A percentile compares a stretch with the other conserved stretches of the same genome.
Evolutionary conservation across 495 filamentous ascomycete species (phyloP).

Genomic region (Amniculicola lignicola): DNA sequence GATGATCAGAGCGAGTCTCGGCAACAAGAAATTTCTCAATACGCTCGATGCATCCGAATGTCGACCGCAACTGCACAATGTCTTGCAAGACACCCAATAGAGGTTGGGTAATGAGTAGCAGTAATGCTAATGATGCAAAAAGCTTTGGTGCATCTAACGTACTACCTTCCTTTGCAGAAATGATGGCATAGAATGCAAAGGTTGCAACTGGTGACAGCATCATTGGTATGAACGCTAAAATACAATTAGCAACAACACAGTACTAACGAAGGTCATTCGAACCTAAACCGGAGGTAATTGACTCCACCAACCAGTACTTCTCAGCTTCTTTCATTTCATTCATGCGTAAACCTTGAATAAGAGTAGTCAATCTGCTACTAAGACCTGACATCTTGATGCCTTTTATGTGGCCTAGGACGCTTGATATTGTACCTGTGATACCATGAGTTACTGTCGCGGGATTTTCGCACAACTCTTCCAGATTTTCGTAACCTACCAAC

Average conservation of each 20-base stretch:
- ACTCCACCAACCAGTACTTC: neutral
- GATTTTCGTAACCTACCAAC: constrained; percentile 4
- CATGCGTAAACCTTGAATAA: neutral
- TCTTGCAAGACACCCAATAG: neutral
- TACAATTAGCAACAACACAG: no score
- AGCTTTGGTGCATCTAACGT: constrained; percentile 1
- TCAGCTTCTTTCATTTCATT: neutral
- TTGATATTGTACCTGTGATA: neutral
- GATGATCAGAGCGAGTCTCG: neutral
- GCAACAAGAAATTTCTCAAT: constrained; percentile 5
- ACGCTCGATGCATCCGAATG: constrained; percentile 1
- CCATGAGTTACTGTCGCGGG: neutral
- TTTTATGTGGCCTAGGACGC: constrained; percentile 5
- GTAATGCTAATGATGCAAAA: constrained; percentile 3
- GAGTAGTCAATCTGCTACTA: neutral
- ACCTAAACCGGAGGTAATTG: neutral
- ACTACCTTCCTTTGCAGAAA: neutral
- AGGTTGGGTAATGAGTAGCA: constrained; percentile 8
- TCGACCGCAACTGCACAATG: neutral
- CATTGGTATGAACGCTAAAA: neutral
- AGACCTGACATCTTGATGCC: constrained; percentile 10
- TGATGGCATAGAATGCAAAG: constrained; percentile 3
- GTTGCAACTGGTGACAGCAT: constrained; percentile 9
- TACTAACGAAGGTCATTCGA: no score
- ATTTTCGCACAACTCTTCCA: neutral